Evolutionary conservation across 2,329 filamentous ascomycete species (phyloP).

Genomic region (Ustilaginoidea virens): DNA sequence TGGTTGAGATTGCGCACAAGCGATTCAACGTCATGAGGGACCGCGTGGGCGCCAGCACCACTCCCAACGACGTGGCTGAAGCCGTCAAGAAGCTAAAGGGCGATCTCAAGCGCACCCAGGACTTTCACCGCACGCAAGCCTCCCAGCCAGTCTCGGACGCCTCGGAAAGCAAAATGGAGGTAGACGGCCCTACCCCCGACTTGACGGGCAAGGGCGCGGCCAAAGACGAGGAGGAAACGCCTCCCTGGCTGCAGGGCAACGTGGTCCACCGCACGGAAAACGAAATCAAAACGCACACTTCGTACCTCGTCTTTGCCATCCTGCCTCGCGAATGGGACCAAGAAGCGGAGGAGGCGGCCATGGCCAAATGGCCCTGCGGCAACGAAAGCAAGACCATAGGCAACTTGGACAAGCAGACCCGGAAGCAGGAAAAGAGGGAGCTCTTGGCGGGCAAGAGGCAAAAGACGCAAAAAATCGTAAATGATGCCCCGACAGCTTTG

Average conservation of each 20-base stretch:
- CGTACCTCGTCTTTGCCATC: slow-evolving; percentile 88
- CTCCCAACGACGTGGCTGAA: slow-evolving; percentile 62
- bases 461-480: slow-evolving; percentile 17
- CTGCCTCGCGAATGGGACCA: slow-evolving; percentile 76
- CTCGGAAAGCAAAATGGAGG: slow-evolving; percentile 25
- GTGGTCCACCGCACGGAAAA: slow-evolving; percentile 69
- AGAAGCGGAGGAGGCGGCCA: slow-evolving; percentile 59
- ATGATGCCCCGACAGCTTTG: slow-evolving; percentile 7
- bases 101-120: slow-evolving; percentile 53
- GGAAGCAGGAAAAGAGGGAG: slow-evolving; percentile 42
- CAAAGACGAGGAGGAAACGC: slow-evolving; percentile 14
- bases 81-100: slow-evolving; percentile 57
- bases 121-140: slow-evolving; percentile 37
- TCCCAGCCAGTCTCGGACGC: slow-evolving; percentile 12
- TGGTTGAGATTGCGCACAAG: slow-evolving; percentile 76
- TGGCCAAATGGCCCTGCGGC: slow-evolving; percentile 47
- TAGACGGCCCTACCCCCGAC: slow-evolving; percentile 14
- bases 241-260: slow-evolving; percentile 60
- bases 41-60: slow-evolving; percentile 58
- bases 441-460: slow-evolving; percentile 30
- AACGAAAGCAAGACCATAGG: slow-evolving; percentile 36
- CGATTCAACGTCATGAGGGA: slow-evolving; percentile 73
- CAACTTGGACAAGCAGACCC: slow-evolving; percentile 34
- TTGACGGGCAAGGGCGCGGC: slow-evolving; percentile 4
- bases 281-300: slow-evolving; percentile 90